Conservation (phyloP, 2,329 filamentous ascomycete genomes). For the Rhexocercosporidium sp. region DNA sequence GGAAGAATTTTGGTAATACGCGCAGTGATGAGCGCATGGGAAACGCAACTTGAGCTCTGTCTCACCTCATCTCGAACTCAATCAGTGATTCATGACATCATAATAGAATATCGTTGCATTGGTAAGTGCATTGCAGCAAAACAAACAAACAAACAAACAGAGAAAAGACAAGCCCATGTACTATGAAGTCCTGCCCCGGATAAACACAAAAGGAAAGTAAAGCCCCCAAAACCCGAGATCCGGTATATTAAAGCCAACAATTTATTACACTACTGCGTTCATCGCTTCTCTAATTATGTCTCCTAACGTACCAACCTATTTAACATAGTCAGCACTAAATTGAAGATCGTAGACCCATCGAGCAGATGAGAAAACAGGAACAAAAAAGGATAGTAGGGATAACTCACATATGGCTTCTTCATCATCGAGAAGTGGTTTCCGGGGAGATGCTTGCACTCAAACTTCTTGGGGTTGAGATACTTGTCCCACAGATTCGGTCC, state of each 20-base stretch:
- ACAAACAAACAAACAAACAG: not conserved
- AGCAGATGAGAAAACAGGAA: not conserved
- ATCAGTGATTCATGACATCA: not conserved
- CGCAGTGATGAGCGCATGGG: not conserved
- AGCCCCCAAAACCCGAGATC: not conserved
- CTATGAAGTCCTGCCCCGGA: not conserved
- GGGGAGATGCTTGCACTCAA: slow-evolving; percentile 69
- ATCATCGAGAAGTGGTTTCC: slow-evolving; percentile 82
- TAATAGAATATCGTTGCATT: not conserved
- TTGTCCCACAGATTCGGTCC: slow-evolving; percentile 72
- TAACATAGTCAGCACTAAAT: slow-evolving; percentile 1
- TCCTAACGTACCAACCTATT: slow-evolving; percentile 15
- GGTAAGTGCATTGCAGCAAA: slow-evolving; percentile 10
- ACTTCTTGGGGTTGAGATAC: slow-evolving; percentile 64
- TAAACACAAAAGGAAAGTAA: not conserved
- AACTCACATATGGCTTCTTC: slow-evolving; percentile 60
- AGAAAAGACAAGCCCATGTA: not conserved
- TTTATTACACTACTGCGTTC: slow-evolving; percentile 5
- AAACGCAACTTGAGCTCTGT: not conserved
- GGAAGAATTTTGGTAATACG: not conserved
- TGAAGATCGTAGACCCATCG: not conserved
- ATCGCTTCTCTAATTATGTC: slow-evolving; percentile 11
- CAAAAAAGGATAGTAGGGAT: not conserved
- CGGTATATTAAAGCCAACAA: not conserved
- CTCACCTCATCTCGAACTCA: not conserved